A percentile compares a stretch with the other conserved stretches of the same genome.
phyloP scores from a whole-genome alignment of 352 stramenopile species.

The Globisporangium middletonii region DNA sequence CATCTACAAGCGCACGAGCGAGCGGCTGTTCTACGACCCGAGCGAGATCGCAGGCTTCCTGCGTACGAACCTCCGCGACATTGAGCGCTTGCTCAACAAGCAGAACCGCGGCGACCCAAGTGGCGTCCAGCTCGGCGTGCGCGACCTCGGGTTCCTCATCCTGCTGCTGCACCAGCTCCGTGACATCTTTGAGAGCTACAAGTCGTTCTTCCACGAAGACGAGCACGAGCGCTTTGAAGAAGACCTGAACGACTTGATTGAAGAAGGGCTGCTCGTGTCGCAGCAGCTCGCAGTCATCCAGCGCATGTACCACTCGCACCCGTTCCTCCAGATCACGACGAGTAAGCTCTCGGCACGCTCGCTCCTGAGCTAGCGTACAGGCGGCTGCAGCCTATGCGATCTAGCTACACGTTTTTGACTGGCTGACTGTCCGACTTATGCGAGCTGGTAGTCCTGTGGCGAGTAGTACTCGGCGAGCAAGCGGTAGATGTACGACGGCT shows the following conservation, averaged over 20 bases:
- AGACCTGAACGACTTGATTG: conserved; percentile 76
- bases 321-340: conserved; percentile 62
- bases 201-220: conserved; percentile 63
- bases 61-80: conserved; percentile 76
- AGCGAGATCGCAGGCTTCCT: conserved; percentile 69
- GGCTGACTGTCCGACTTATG: conserved; percentile 22
- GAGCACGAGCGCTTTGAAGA: conserved; percentile 82
- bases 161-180: conserved; percentile 72
- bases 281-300: conserved; percentile 84
- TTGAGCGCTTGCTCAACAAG: conserved; percentile 82
- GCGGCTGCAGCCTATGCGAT: neutral
- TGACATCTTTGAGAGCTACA: conserved; percentile 69
- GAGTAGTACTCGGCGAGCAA: conserved; percentile 98
- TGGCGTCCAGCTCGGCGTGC: conserved; percentile 39
- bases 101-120: conserved; percentile 38
- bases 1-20: conserved; percentile 73
- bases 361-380: conserved; percentile 19
- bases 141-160: conserved; percentile 69
- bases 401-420: neutral
- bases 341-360: conserved; percentile 37
- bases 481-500: conserved; percentile 98
- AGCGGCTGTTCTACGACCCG: conserved; percentile 73
- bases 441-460: conserved; percentile 92
- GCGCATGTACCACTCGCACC: conserved; percentile 83
- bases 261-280: conserved; percentile 62